These are phyloP conservation scores for Alternaria gaisen DNA, from an alignment of 2,329 filamentous ascomycete species.

Conservation along the genomic window DNA sequence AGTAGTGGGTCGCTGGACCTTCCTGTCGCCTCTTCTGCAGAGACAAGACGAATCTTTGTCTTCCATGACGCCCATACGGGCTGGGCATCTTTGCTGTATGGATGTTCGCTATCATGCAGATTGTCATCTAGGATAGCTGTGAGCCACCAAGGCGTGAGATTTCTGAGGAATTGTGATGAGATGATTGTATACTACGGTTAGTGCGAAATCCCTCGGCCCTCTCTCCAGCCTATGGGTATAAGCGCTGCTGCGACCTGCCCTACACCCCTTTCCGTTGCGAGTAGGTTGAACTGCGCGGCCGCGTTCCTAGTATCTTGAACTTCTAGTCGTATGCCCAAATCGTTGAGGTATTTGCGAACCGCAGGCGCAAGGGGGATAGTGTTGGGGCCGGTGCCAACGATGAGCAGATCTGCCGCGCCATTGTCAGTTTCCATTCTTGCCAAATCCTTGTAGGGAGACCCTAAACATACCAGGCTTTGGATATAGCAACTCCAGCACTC, in stretches of 20 bases:
- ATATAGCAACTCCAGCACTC: conserved; percentile 79
- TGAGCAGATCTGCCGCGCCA: conserved; percentile 73
- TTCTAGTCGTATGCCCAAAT: conserved; percentile 84
- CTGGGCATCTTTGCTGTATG: neutral
- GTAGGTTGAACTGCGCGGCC: conserved; percentile 89
- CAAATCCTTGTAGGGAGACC: neutral
- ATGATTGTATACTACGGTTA: neutral
- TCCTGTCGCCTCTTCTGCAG: neutral
- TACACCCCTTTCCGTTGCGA: conserved; percentile 92
- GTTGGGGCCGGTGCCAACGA: conserved; percentile 82
- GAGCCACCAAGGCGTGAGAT: neutral
- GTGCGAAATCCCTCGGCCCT: conserved; percentile 45
- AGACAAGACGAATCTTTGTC: neutral
- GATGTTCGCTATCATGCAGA: neutral
- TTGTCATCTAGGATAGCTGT: neutral
- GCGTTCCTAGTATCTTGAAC: conserved; percentile 93
- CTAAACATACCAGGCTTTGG: conserved; percentile 79
- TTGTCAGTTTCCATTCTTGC: conserved; percentile 21
- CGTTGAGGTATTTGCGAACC: conserved; percentile 75
- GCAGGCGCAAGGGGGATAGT: conserved; percentile 80
- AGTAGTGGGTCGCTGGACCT: neutral
- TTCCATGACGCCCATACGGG: neutral
- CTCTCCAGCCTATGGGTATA: conserved; percentile 84
- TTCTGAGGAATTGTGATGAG: neutral
- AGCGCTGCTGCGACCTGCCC: conserved; percentile 86